These are phyloP conservation scores for Phytopythium vexans DNA, from an alignment of 352 stramenopile genomes.

Conservation along the genomic window DNA sequence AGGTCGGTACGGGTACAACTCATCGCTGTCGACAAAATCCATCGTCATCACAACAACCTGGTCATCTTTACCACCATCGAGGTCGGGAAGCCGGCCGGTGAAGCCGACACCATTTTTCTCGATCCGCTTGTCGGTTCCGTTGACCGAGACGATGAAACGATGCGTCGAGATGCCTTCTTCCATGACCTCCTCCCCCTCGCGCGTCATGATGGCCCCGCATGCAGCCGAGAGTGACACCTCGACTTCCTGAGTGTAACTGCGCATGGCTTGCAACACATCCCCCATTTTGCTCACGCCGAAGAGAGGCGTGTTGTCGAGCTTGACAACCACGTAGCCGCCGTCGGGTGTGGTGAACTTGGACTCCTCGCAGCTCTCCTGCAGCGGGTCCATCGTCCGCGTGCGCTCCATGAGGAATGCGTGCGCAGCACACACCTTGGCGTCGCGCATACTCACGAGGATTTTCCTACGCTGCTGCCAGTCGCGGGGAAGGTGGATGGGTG, in stretches of 20 bases:
- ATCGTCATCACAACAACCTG: constrained; percentile 20
- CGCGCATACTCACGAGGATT: constrained; percentile 21
- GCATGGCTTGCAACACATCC: constrained; percentile 27
- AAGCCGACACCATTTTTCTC: constrained; percentile 41
- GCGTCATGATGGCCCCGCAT: constrained; percentile 35
- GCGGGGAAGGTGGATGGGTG: constrained; percentile 22
- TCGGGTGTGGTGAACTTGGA: constrained; percentile 23
- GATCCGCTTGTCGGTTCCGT: constrained; percentile 11
- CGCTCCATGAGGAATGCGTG: constrained; percentile 27
- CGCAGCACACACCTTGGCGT: constrained; percentile 12
- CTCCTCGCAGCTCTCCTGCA: constrained; percentile 26
- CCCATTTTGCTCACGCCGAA: constrained; percentile 16
- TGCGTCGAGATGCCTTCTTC: constrained; percentile 36
- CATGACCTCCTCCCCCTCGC: constrained; percentile 37
- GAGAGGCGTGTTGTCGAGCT: constrained; percentile 32
- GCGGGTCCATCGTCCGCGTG: constrained; percentile 19
- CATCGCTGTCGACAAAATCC: constrained; percentile 16
- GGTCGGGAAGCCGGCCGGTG: constrained; percentile 16
- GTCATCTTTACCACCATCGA: constrained; percentile 7
- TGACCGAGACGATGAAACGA: constrained; percentile 34
- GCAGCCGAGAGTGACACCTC: constrained; percentile 41
- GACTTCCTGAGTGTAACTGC: constrained; percentile 30
- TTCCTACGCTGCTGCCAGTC: constrained; percentile 19
- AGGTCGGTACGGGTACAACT: constrained; percentile 14
- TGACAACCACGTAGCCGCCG: constrained; percentile 25